A percentile compares a stretch with the other conserved stretches of the same genome.
Evolutionary conservation across 129 eudicot genomes (phyloP).

Genomic region (Cynara cardunculus): DNA sequence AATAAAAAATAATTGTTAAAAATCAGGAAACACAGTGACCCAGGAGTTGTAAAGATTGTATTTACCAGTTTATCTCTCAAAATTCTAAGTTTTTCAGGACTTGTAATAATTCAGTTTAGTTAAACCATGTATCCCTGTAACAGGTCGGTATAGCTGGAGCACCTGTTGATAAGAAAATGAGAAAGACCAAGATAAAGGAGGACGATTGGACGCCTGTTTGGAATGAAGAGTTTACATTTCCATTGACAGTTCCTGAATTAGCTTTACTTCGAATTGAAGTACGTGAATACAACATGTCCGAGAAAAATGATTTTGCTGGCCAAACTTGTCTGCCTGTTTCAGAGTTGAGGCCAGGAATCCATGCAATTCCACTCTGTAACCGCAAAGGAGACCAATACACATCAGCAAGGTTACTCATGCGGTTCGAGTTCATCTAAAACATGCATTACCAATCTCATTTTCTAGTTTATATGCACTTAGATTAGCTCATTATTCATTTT

Average conservation of each 20-base stretch:
- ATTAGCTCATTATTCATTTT: conserved; percentile 10
- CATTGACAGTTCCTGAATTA: conserved; percentile 71
- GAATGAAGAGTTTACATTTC: conserved; percentile 79
- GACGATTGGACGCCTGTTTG: conserved; percentile 76
- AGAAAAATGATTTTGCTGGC: conserved; percentile 79
- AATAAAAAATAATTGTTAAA: not conserved
- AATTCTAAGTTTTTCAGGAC: not conserved
- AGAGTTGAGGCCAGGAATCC: conserved; percentile 68
- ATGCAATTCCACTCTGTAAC: conserved; percentile 60
- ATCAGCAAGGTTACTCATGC: conserved; percentile 73
- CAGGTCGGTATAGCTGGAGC: conserved; percentile 88
- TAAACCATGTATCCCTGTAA: not conserved
- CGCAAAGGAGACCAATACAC: conserved; percentile 56
- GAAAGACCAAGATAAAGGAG: conserved; percentile 52
- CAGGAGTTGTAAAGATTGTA: not conserved
- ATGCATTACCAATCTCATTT: not conserved
- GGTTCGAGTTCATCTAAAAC: conserved; percentile 48
- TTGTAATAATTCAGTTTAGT: not conserved
- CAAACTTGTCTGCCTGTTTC: conserved; percentile 79
- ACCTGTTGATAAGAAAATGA: conserved; percentile 56
- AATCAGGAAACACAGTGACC: not conserved
- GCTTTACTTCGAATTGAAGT: conserved; percentile 81
- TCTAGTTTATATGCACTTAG: conserved; percentile 16
- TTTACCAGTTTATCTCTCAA: not conserved
- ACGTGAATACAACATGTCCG: conserved; percentile 55